Base-by-base conservation (phyloP, 75 land plant genomes). In the Cunninghamia lanceolata region DNA sequence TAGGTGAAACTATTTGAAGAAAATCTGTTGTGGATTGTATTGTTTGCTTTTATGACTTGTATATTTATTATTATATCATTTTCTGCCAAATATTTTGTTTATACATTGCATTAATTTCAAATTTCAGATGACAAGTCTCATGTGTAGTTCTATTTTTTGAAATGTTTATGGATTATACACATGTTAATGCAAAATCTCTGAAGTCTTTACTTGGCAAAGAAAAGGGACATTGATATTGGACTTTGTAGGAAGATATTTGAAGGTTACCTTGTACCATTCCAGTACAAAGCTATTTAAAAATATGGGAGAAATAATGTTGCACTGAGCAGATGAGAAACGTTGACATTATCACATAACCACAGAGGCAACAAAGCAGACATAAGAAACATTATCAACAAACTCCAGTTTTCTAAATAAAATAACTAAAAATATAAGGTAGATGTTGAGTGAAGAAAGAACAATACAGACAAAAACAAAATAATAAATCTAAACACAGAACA, bases 321-420 rank as follows among this genome's bases (percentile, higher is more conserved):
- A 92, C 95, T 97, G 71, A 97, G 87, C 66, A 97, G 82, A 63
- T 94, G 92, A 14, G 99, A 96, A 76, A 97, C 90, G 35, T 95
- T 97, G 75, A 97, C 93, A 75, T 97, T 97, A 89, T 95, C 96
- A 88, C 99, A 97, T 40, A 97, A 88, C 97, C 94, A 89, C 85
- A 93, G 45, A 35, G 34, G 43, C 52, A 63, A 32, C 43, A 36
- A 76, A 39, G 13, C 15, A 16, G 42, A 19, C n/a, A 19, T 39
- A 32, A 32, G 9, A 32, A 30, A 83, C 35, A 46, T 38, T 46
- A 38, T 76, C 79, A 76, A 39, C 19, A 76, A 76, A 76, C 28
- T 76, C 25, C 78, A 85, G 7, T 4, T 36, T 76, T 39, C 79
- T 76, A 42, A 16, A 28, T 50, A 30, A 39, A 32, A n/a, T n/a